Evolutionary conservation across 306 rosid species (phyloP), one percentile per base, ranked within the genome.

Genomic region (Mimosa bimucronata): DNA sequence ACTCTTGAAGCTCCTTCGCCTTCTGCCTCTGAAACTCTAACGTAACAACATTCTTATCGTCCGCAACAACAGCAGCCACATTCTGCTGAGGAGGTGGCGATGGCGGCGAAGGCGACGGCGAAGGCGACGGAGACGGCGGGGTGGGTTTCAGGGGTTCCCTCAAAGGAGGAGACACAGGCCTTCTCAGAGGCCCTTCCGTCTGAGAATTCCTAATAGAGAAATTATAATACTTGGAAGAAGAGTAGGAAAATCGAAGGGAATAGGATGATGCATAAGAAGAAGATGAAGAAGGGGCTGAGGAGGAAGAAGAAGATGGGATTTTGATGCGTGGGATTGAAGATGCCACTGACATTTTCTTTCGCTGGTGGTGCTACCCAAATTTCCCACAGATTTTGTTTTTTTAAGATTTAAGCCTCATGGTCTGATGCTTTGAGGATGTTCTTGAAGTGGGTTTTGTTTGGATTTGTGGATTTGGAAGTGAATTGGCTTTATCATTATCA

Each of bases 1-100:
- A 94, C 23, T 94, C 96, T 89, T 88, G 97, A 82, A 94, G 87
- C 87, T 94, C 98, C 91, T 90, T 94, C 14, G 97, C 98, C 88
- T 84, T 94, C 73, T 76, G 86, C 84, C 98, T 88, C 91, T 94
- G 98, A 79, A 92, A 90, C 88, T 94, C 98, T 44, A 92, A 78
- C 21, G 97, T 90, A 64, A 92, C 57, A 66, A 60, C 91, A 87
- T 80, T 87, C 73, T 87, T 87, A 42, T 78, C 90, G 37, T 77
- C 91, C 29, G 46, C 87, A 55, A 71, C 58, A 73, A 66, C 60
- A 72, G 77, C 80, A 68, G 66, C 79, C 30, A 82, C 79, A 2
- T 77, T 75, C 70, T 77, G 80, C n/a, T 79, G 55, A 10, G 83
- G 62, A 52, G 84, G 67, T 45, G 84, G 67, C 7, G 82, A 57